Evolutionary conservation across 1,139 yeast species (phyloP), one percentile per base, ranked within the genome.

Genomic region (Geotrichum bryndzae): DNA sequence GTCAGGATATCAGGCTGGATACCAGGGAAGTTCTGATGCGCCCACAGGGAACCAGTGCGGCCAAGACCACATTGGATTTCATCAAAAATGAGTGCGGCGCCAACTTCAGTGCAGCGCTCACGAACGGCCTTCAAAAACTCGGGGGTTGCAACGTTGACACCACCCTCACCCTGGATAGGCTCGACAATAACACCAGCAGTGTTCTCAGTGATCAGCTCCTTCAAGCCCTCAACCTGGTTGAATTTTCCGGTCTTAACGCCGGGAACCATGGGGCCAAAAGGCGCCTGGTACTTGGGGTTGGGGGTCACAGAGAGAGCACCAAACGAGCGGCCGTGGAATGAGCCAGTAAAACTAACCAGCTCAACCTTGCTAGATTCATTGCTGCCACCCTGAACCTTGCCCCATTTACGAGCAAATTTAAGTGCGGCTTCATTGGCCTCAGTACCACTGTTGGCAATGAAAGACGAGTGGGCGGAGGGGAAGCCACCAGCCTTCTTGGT

Each of bases 91-190:
- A 94, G 82, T 50, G 90, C 73, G 11, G 88, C 96, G 61, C 88
- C 85, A 68, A 87, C 82, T 62, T 86, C 82, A 62, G 78, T 77
- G 74, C 97, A 91, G 61, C 89, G 76, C 67, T 83, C 74, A 67
- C 88, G 85, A 72, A 94, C 78, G 59, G 84, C 84, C 3, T 79
- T 71, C 67, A 94, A 79, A 70, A 90, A 91, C 53, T 84, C 89
- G 0, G 76, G 70, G 38, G 83, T 80, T 61, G 90, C 82, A 25
- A 85, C 84, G 69, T 86, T 85, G 27, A 94, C 86, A 65, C 99
- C 99, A 61, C 99, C 99, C 78, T 94, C 99, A 68, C 98, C 99
- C 78, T 94, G 99, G 64, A 94, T 86, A 25, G 99, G 99, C 77
- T 94, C 99, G 51, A 94, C 85, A 62, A 94, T 92, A 51, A 94